Percentiles rank a stretch among this genome's conserved stretches.
Conservation (phyloP, 2,329 filamentous ascomycete species). For the Fusarium nanum region DNA sequence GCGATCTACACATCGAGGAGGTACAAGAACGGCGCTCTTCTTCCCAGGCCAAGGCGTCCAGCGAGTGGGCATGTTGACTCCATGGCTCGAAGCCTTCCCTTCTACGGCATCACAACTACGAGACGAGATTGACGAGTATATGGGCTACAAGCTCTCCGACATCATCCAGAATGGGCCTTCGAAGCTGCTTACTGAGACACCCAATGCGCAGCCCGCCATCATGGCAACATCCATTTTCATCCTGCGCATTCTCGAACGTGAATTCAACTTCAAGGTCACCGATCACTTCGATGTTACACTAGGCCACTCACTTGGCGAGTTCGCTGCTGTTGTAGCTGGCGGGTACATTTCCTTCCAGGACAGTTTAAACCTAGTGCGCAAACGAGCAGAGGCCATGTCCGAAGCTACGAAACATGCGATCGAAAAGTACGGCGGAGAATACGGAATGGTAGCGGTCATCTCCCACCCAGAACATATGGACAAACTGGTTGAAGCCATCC, state of each 20-base stretch:
- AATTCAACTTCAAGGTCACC: constrained; percentile 80
- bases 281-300: constrained; percentile 84
- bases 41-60: constrained; percentile 87
- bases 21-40: constrained; percentile 68
- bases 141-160: constrained; percentile 79
- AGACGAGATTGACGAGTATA: constrained; percentile 84
- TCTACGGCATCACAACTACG: constrained; percentile 78
- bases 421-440: constrained; percentile 78
- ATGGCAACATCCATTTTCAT: constrained; percentile 95
- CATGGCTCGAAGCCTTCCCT: constrained; percentile 90
- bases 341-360: constrained; percentile 83
- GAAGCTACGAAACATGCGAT: constrained; percentile 76
- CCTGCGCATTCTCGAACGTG: constrained; percentile 84
- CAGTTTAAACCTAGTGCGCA: constrained; percentile 79
- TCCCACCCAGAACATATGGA: constrained; percentile 84
- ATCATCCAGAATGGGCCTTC: constrained; percentile 86
- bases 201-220: constrained; percentile 93
- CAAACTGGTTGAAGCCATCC: constrained; percentile 76
- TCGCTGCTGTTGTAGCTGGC: constrained; percentile 87
- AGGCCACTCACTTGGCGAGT: constrained; percentile 93
- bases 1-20: constrained; percentile 50
- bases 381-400: constrained; percentile 85
- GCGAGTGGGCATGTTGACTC: constrained; percentile 85
- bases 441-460: constrained; percentile 94
- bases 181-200: constrained; percentile 79